phyloP scores from a whole-genome alignment of 352 stramenopile species.

The Globisporangium takayamanum region DNA sequence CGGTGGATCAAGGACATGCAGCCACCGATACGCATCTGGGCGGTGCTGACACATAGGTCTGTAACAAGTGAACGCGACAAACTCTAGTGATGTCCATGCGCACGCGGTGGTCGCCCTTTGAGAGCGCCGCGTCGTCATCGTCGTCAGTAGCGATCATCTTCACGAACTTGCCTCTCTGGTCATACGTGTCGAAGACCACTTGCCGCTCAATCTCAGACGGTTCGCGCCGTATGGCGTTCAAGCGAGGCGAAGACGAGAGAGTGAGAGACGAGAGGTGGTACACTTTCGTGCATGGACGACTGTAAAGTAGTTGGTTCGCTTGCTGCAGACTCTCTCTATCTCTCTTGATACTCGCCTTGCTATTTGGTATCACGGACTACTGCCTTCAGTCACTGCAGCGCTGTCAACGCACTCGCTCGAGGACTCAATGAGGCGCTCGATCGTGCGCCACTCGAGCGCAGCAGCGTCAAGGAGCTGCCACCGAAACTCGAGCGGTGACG shows the following conservation, averaged over 20 bases:
- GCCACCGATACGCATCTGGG: no score
- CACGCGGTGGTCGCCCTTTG: no score
- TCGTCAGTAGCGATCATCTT: no score
- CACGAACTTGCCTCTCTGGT: no score
- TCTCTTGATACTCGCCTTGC: background rate
- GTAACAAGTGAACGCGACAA: no score
- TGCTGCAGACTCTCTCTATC: background rate
- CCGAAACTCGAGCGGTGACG: slow-evolving; percentile 48
- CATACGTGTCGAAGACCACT: no score
- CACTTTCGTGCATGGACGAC: background rate
- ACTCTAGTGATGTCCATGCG: no score
- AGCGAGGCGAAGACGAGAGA: background rate
- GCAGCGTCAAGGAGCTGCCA: slow-evolving; percentile 55
- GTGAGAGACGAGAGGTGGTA: slow-evolving; percentile 2
- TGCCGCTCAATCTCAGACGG: no score
- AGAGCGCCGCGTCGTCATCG: no score
- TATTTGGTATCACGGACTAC: background rate
- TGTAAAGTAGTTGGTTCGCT: slow-evolving; percentile 2
- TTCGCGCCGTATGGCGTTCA: background rate
- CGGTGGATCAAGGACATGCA: no score
- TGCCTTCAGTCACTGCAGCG: slow-evolving; percentile 4
- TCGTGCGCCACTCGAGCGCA: slow-evolving; percentile 19
- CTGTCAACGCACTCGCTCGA: slow-evolving; percentile 5
- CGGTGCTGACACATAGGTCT: no score
- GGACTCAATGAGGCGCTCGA: slow-evolving; percentile 21